phyloP scores from a whole-genome alignment of 176 grass and related monocot species.

The Musa itinerans region DNA sequence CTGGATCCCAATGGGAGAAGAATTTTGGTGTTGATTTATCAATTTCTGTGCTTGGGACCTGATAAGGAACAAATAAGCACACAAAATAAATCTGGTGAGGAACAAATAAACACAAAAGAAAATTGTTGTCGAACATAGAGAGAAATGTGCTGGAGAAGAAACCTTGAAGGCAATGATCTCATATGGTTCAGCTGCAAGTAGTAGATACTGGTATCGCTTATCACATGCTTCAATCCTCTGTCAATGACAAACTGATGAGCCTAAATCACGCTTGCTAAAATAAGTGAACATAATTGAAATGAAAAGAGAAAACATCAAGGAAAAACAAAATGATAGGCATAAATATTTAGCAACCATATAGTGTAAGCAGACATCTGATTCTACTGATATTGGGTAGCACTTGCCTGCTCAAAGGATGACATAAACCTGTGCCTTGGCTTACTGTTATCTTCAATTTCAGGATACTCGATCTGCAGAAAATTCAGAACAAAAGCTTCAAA shows the following conservation, averaged over 20 bases:
- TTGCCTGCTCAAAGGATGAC: slow-evolving; percentile 96
- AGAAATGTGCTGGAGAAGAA: neutral
- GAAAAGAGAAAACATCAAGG: neutral
- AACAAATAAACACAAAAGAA: neutral
- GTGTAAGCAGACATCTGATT: too few relatives aligned
- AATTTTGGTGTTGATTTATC: slow-evolving; percentile 82
- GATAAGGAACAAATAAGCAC: neutral
- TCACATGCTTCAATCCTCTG: slow-evolving; percentile 88
- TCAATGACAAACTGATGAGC: neutral
- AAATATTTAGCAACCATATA: too few relatives aligned
- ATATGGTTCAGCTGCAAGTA: slow-evolving; percentile 91
- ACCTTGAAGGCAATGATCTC: slow-evolving; percentile 88
- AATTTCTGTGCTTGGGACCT: slow-evolving; percentile 94
- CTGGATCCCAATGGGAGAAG: slow-evolving; percentile 97
- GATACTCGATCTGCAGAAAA: slow-evolving; percentile 68
- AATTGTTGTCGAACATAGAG: too few relatives aligned
- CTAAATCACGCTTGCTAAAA: slow-evolving; percentile 18
- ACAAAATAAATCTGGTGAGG: neutral
- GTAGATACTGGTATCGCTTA: slow-evolving; percentile 81
- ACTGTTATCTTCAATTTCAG: slow-evolving; percentile 87
- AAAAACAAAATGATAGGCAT: neutral
- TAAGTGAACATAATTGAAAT: slow-evolving; percentile 4
- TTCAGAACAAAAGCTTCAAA: neutral
- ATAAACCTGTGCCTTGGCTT: slow-evolving; percentile 95
- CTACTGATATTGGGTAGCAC: neutral